Evolutionary conservation across 1,284 basidiomycete species (phyloP).

Genomic region (Pseudozyma hubeiensis): DNA sequence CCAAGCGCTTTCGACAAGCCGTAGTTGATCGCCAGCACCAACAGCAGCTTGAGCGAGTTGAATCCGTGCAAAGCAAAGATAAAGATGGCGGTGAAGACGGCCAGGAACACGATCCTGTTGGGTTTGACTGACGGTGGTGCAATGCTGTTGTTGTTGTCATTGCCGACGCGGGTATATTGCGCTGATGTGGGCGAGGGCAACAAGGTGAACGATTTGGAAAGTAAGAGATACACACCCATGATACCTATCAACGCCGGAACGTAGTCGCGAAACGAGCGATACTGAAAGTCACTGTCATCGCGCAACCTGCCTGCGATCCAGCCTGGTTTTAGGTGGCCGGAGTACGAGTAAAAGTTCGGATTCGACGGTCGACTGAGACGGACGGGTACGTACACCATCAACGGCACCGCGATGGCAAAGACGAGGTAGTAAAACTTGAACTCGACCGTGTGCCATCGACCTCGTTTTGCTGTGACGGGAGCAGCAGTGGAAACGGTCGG

Average conservation of each 20-base stretch:
- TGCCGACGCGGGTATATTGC: constrained; percentile 19
- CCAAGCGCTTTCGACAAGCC: constrained; percentile 70
- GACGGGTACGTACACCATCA: constrained; percentile 84
- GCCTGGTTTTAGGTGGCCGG: constrained; percentile 74
- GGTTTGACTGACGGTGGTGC: constrained; percentile 1
- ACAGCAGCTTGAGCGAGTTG: constrained; percentile 82
- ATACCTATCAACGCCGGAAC: constrained; percentile 63
- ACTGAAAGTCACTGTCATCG: constrained; percentile 71
- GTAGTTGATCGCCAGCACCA: constrained; percentile 81
- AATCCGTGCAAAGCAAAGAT: constrained; percentile 85
- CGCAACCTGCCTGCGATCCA: constrained; percentile 71
- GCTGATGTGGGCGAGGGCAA: constrained; percentile 11
- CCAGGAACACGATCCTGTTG: constrained; percentile 73
- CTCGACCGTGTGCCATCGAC: constrained; percentile 82
- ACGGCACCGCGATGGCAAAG: constrained; percentile 76
- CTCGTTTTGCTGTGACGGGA: constrained; percentile 2
- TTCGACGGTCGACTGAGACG: constrained; percentile 79
- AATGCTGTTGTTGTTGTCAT: neutral
- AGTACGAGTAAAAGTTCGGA: constrained; percentile 79
- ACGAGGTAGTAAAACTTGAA: constrained; percentile 82
- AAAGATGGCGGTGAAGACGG: constrained; percentile 76
- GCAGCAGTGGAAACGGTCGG: constrained; percentile 6
- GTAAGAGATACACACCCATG: constrained; percentile 56
- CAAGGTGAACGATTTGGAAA: constrained; percentile 60
- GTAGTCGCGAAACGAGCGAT: constrained; percentile 68